These are phyloP conservation scores for Aspergillus bertholletiae DNA, from an alignment of 495 filamentous ascomycete species.

Conservation along the genomic window DNA sequence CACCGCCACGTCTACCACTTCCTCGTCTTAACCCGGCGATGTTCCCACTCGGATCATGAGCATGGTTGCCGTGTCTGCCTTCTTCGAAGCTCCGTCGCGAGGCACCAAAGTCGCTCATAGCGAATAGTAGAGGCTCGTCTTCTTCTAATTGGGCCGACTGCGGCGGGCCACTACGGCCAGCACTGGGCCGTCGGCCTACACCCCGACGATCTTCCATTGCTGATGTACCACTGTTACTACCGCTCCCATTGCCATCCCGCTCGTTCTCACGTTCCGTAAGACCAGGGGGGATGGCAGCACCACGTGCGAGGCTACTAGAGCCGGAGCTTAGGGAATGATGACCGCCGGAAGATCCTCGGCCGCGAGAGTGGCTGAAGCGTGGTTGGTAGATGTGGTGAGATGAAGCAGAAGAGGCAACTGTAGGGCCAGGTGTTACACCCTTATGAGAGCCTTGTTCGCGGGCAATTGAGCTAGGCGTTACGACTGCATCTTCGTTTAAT, in stretches of 20 bases:
- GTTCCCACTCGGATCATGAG: conserved; percentile 26
- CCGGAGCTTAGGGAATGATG: conserved; percentile 40
- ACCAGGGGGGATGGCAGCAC: conserved; percentile 30
- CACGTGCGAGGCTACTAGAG: conserved; percentile 43
- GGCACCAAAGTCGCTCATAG: conserved; percentile 77
- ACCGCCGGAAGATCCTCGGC: conserved; percentile 39
- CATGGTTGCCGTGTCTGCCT: conserved; percentile 47
- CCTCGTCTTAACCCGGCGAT: conserved; percentile 35
- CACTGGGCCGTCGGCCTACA: conserved; percentile 30
- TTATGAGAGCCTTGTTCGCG: conserved; percentile 38
- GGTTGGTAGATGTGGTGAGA: conserved; percentile 37
- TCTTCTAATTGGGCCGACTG: conserved; percentile 47
- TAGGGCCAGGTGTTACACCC: conserved; percentile 31
- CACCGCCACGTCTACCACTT: conserved; percentile 35
- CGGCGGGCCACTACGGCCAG: conserved; percentile 30
- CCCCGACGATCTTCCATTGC: conserved; percentile 34
- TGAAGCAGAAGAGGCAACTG: conserved; percentile 28
- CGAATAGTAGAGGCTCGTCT: conserved; percentile 80
- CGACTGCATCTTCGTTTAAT: conserved; percentile 25
- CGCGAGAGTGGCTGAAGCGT: conserved; percentile 37
- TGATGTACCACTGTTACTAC: conserved; percentile 45
- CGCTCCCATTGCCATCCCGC: conserved; percentile 51
- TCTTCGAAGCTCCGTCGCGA: conserved; percentile 75
- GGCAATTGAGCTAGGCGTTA: conserved; percentile 41
- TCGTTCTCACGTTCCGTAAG: conserved; percentile 36